Conservation (phyloP, 306 rosid species). For the Cucurbita pepo region DNA sequence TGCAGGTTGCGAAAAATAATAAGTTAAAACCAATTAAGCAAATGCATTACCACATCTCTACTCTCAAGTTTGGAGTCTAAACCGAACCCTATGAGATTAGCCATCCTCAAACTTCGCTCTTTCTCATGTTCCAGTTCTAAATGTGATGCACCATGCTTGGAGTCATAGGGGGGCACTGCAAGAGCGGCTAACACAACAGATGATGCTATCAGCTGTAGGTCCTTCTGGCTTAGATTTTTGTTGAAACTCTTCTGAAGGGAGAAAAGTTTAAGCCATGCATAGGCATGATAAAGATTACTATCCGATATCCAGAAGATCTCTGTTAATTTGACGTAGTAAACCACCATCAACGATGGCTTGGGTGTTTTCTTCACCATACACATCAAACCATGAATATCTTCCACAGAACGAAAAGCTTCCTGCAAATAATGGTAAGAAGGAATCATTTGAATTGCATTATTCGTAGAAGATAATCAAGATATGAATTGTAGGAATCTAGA, state of each 20-base stretch:
- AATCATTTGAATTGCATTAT: not conserved
- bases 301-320: slow-evolving; percentile 82
- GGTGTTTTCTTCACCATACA: slow-evolving; percentile 95
- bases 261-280: slow-evolving; percentile 95
- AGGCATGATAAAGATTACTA: slow-evolving; percentile 84
- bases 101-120: slow-evolving; percentile 81
- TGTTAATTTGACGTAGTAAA: slow-evolving; percentile 83
- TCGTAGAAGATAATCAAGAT: not conserved
- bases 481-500: not conserved
- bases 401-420: slow-evolving; percentile 96
- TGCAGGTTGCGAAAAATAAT: not conserved
- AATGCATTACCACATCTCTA: slow-evolving; percentile 66
- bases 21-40: slow-evolving; percentile 1
- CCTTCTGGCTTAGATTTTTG: slow-evolving; percentile 91
- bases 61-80: slow-evolving; percentile 73
- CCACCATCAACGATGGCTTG: slow-evolving; percentile 85
- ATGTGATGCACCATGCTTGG: slow-evolving; percentile 58
- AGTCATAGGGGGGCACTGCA: slow-evolving; percentile 72
- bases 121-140: slow-evolving; percentile 78
- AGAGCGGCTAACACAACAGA: slow-evolving; percentile 97
- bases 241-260: slow-evolving; percentile 77
- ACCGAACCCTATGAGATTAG: slow-evolving; percentile 78
- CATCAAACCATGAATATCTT: slow-evolving; percentile 94
- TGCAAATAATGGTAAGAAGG: slow-evolving; percentile 14
- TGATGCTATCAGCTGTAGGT: slow-evolving; percentile 86